phyloP scores from a whole-genome alignment of 2,329 filamentous ascomycete genomes.

The Pseudogymnoascus sp. region DNA sequence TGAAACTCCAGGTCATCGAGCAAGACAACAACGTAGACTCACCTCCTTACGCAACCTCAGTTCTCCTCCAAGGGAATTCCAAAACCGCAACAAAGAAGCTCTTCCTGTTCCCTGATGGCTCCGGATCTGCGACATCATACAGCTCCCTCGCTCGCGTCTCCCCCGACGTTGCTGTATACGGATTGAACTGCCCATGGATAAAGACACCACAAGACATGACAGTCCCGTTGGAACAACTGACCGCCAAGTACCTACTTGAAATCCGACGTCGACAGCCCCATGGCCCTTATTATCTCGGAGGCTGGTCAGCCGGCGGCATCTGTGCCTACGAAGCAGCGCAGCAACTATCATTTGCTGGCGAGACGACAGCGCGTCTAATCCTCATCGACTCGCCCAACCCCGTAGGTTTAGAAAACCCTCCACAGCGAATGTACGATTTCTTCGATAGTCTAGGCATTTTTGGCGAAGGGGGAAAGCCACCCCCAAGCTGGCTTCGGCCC shows the following conservation, averaged over 20 bases:
- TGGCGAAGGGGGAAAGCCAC: slow-evolving; percentile 16
- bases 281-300: slow-evolving; percentile 40
- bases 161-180: slow-evolving; percentile 29
- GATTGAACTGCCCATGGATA: slow-evolving; percentile 34
- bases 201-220: slow-evolving; percentile 24
- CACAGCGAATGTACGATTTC: slow-evolving; percentile 39
- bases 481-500: slow-evolving; percentile 40
- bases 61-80: slow-evolving; percentile 28
- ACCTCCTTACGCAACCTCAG: slow-evolving; percentile 17
- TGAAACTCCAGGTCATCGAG: neutral
- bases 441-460: slow-evolving; percentile 39
- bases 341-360: slow-evolving; percentile 30
- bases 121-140: slow-evolving; percentile 36
- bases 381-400: slow-evolving; percentile 37
- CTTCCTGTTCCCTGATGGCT: slow-evolving; percentile 38
- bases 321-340: slow-evolving; percentile 38
- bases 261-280: slow-evolving; percentile 38
- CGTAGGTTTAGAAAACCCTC: slow-evolving; percentile 38
- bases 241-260: slow-evolving; percentile 32
- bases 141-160: slow-evolving; percentile 26
- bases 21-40: neutral
- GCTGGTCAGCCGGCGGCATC: slow-evolving; percentile 46
- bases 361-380: slow-evolving; percentile 31
- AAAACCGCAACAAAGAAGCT: slow-evolving; percentile 19
- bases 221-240: slow-evolving; percentile 29